A percentile compares a stretch with the other conserved stretches of the same genome.
Evolutionary conservation across 306 rosid species (phyloP).

Genomic region (Comarum palustre): DNA sequence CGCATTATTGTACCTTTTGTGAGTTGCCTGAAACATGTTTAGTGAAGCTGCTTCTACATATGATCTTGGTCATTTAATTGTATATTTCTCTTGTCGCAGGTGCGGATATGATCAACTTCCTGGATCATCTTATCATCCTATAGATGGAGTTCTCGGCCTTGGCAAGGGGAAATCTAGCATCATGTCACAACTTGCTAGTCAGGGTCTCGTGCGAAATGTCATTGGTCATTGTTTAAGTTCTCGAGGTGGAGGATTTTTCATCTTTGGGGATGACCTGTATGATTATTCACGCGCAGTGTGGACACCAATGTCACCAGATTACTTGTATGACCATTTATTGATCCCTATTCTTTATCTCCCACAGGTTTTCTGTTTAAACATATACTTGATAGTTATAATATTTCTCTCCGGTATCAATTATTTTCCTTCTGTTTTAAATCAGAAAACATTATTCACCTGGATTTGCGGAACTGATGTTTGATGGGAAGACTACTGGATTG

Average conservation of each 20-base stretch:
- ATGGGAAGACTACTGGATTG: slow-evolving; percentile 55
- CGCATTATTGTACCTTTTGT: not conserved
- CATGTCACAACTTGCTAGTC: slow-evolving; percentile 66
- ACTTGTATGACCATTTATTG: slow-evolving; percentile 47
- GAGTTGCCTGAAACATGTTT: not conserved
- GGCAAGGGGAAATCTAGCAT: slow-evolving; percentile 81
- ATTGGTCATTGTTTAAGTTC: slow-evolving; percentile 81
- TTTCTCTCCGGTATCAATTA: not conserved
- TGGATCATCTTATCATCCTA: slow-evolving; percentile 57
- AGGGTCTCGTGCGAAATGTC: slow-evolving; percentile 62
- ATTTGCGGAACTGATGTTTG: slow-evolving; percentile 59
- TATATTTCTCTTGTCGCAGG: slow-evolving; percentile 36
- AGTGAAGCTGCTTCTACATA: not conserved
- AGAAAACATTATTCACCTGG: slow-evolving; percentile 88
- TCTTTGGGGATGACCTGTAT: slow-evolving; percentile 65
- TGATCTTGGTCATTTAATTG: not conserved
- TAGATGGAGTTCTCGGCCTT: slow-evolving; percentile 88
- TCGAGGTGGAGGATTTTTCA: slow-evolving; percentile 80
- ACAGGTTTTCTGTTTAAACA: not conserved
- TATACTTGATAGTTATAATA: slow-evolving; percentile 8
- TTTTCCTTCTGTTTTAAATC: slow-evolving; percentile 31
- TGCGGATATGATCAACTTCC: slow-evolving; percentile 88
- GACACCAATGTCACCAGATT: slow-evolving; percentile 55
- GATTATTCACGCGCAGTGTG: slow-evolving; percentile 55
- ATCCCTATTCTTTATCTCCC: slow-evolving; percentile 17